Percentiles rank a stretch among this genome's conserved stretches.
These are phyloP conservation scores for Salix dunnii DNA, from an alignment of 345 rosid genomes.

Conservation along the genomic window DNA sequence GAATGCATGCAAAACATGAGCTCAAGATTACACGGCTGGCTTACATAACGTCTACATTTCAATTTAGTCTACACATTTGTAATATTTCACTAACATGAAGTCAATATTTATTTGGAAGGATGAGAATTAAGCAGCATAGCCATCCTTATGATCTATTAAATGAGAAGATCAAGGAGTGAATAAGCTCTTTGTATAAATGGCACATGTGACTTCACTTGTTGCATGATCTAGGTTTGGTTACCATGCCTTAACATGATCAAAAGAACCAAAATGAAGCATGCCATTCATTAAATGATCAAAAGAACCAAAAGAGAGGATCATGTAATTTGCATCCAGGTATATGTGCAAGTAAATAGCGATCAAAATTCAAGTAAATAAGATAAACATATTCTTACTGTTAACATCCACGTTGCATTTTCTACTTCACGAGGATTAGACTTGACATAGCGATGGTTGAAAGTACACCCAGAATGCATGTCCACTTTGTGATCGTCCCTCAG, in stretches of 20 bases:
- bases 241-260: background rate
- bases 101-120: background rate
- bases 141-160: background rate
- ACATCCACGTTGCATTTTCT: conserved; percentile 96
- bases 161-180: background rate
- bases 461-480: conserved; percentile 95
- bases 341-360: background rate
- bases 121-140: background rate
- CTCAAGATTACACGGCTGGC: background rate
- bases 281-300: background rate
- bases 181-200: background rate
- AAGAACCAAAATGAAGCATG: background rate
- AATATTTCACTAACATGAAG: background rate
- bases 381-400: conserved; percentile 60
- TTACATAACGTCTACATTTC: background rate
- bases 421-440: conserved; percentile 98
- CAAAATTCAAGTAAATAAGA: conserved; percentile 2
- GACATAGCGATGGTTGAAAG: conserved; percentile 96
- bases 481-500: conserved; percentile 93
- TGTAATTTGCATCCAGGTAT: background rate
- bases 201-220: background rate
- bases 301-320: background rate
- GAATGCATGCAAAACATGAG: background rate
- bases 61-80: background rate
- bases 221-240: background rate